Evolutionary conservation across 805 yeast genomes (phyloP), one percentile per base, ranked within the genome.

Genomic region (Candida boleticola): DNA sequence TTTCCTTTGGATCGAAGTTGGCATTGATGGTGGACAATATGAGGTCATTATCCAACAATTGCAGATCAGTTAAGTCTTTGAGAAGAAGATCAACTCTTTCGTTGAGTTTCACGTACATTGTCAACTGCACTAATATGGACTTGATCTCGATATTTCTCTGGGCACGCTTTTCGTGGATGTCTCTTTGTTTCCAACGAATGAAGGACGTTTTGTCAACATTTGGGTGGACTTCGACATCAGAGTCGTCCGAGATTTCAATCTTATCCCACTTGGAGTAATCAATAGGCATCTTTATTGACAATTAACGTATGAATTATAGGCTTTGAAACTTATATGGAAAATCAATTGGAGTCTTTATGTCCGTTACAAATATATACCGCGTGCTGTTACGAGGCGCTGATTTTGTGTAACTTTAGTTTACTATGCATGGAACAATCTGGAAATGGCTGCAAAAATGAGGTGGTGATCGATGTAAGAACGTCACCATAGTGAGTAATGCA

Each of bases 251-350:
- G 30, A 93, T 70, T 62, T 93, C 99, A 45, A 93, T 79, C 60
- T 89, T 88, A 64, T 93, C 99, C 98, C 99, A 93, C 61, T 92
- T 93, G 9, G 97, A 89, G 66, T 93, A 93, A 62, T 93, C 99
- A 50, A 93, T 82, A 25, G 87, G 82, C 95, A 86, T 87, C 20
- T 33, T 57, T 11, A 25, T 7, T 25, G 7, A 11, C 27, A 7
- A 11, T 25, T 25, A 25, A 25, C 27, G n/a, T n/a, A n/a, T n/a
- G n/a, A n/a, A n/a, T n/a, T n/a, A n/a, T n/a, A n/a, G n/a, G n/a
- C n/a, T n/a, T n/a, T n/a, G n/a, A n/a, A n/a, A n/a, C n/a, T n/a
- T n/a, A n/a, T n/a, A n/a, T n/a, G n/a, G n/a, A n/a, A n/a, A n/a
- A n/a, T n/a, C n/a, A n/a, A n/a, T n/a, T n/a, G n/a, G n/a, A n/a